Percentiles rank a stretch among this genome's conserved stretches.
phyloP scores from a whole-genome alignment of 805 yeast species.

The Ogataea neopini region DNA sequence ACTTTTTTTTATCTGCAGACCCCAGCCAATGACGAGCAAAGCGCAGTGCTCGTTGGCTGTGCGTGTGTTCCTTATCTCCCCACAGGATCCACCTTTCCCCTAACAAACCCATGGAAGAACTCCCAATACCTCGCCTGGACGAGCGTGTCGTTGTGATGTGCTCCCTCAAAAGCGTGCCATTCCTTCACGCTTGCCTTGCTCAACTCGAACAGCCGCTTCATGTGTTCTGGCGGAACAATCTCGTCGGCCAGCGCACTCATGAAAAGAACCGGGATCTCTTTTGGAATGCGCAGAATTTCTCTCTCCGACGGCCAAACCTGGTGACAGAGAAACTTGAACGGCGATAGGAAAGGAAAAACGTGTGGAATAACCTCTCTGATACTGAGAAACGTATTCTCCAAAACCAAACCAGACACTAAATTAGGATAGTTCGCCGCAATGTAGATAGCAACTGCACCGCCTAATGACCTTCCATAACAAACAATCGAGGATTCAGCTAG shows the following conservation, averaged over 20 bases:
- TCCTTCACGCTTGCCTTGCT: constrained; percentile 53
- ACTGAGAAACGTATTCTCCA: constrained; percentile 86
- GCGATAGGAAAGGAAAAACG: constrained; percentile 66
- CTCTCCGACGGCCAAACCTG: constrained; percentile 82
- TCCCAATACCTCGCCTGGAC: constrained; percentile 79
- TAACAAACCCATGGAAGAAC: constrained; percentile 55
- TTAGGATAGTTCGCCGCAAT: constrained; percentile 61
- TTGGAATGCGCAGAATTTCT: constrained; percentile 51
- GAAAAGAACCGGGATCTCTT: constrained; percentile 64
- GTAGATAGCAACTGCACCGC: constrained; percentile 92
- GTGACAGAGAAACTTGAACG: constrained; percentile 62
- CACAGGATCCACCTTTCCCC: constrained; percentile 42
- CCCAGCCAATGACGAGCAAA: no score
- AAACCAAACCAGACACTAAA: constrained; percentile 59
- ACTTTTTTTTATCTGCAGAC: no score
- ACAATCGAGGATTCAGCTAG: constrained; percentile 55
- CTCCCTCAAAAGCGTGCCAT: constrained; percentile 54
- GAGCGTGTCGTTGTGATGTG: constrained; percentile 84
- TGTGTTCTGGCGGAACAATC: constrained; percentile 86
- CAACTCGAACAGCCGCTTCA: constrained; percentile 57
- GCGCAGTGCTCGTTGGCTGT: not conserved
- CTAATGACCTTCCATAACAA: constrained; percentile 86
- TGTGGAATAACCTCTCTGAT: constrained; percentile 72
- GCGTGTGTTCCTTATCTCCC: constrained; percentile 18
- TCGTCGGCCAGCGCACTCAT: constrained; percentile 80